Conservation (phyloP, 257 asterid genomes). For the Ballota nigra region DNA sequence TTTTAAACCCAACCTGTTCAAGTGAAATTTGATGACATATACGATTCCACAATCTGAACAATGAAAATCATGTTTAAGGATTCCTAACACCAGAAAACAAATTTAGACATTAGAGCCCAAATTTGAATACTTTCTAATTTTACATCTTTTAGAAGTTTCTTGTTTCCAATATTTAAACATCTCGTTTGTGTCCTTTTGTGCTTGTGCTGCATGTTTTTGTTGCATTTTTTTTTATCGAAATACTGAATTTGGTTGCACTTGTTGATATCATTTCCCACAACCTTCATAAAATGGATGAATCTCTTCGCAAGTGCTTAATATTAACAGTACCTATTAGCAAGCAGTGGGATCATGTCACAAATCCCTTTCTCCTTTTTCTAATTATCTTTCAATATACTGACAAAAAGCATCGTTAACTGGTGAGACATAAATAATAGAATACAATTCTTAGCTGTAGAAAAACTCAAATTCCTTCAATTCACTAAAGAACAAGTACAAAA, state of each 20-base stretch:
- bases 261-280: background rate
- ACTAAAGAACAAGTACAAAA: constrained; percentile 24
- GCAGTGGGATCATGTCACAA: constrained; percentile 2
- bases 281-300: background rate
- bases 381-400: background rate
- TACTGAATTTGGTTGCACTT: background rate
- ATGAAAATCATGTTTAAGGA: background rate
- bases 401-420: background rate
- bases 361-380: background rate
- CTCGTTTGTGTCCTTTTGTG: background rate
- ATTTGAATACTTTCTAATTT: background rate
- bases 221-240: background rate
- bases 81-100: background rate
- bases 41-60: background rate
- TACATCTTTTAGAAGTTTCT: background rate
- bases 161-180: background rate
- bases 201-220: background rate
- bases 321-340: background rate
- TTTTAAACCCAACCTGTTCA: constrained; percentile 83
- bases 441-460: background rate
- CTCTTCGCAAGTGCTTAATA: background rate
- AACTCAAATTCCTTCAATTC: constrained; percentile 12
- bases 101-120: background rate
- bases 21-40: background rate
- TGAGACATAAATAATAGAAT: background rate